phyloP scores from a whole-genome alignment of 2,329 filamentous ascomycete species.

The Cercospora sp. region DNA sequence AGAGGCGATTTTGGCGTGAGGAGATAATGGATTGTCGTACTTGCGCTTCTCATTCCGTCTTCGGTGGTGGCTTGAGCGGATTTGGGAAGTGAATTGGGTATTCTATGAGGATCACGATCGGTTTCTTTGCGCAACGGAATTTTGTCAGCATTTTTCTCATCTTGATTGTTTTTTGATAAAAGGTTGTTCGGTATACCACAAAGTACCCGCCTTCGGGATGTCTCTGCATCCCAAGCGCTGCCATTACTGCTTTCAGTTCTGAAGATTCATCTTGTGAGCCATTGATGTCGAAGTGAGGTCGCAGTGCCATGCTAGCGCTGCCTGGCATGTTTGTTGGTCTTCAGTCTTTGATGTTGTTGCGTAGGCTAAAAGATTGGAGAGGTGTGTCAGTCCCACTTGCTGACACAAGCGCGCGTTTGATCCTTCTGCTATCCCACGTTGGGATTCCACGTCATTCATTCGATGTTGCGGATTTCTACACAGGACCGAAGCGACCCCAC shows the following conservation, averaged over 20 bases:
- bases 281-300: slow-evolving; percentile 11
- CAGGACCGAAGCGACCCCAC: background rate
- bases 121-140: slow-evolving; percentile 47
- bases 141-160: background rate
- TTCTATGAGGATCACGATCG: slow-evolving; percentile 53
- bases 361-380: background rate
- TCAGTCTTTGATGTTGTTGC: background rate
- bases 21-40: slow-evolving; percentile 66
- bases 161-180: no score
- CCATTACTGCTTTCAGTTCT: slow-evolving; percentile 44
- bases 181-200: slow-evolving; percentile 28
- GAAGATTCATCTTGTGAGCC: slow-evolving; percentile 17
- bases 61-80: slow-evolving; percentile 26
- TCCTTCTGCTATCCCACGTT: background rate
- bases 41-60: slow-evolving; percentile 51
- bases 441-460: background rate
- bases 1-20: slow-evolving; percentile 58
- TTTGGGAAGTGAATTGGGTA: slow-evolving; percentile 58
- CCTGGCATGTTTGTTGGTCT: background rate
- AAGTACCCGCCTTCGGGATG: slow-evolving; percentile 69
- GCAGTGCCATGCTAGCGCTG: background rate
- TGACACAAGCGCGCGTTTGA: background rate
- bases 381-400: background rate
- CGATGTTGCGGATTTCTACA: background rate
- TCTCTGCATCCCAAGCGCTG: slow-evolving; percentile 51